These are phyloP conservation scores for Sordariomycetes sp. DNA, from an alignment of 2,329 filamentous ascomycete genomes.

Conservation along the genomic window DNA sequence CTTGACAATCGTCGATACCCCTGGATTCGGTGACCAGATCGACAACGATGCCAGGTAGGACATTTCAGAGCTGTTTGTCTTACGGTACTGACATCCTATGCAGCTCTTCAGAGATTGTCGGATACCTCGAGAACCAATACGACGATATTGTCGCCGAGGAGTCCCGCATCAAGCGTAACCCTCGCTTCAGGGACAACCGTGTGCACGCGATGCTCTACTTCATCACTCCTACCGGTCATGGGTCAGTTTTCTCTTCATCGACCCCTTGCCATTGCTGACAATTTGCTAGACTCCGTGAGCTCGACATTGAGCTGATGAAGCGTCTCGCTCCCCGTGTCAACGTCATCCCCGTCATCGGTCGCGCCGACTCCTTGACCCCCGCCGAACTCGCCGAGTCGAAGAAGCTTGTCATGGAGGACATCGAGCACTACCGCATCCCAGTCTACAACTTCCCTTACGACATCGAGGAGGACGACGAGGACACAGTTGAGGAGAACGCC, in stretches of 20 bases:
- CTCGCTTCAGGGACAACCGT: conserved; percentile 97
- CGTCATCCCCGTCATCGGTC: conserved; percentile 97
- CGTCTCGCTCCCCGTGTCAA: conserved; percentile 96
- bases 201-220: conserved; percentile 98
- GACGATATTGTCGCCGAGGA: conserved; percentile 98
- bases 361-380: conserved; percentile 94
- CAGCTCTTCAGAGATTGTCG: conserved; percentile 95
- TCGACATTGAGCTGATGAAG: conserved; percentile 99
- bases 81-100: neutral
- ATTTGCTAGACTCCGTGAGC: conserved; percentile 74
- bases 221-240: conserved; percentile 95
- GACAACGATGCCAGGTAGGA: conserved; percentile 92
- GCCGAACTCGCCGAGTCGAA: conserved; percentile 97
- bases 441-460: conserved; percentile 99
- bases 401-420: conserved; percentile 99
- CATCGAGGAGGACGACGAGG: conserved; percentile 98
- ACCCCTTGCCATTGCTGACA: too few relatives aligned
- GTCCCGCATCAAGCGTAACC: conserved; percentile 99
- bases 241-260: conserved; percentile 40
- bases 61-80: neutral
- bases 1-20: conserved; percentile 95
- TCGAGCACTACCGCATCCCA: conserved; percentile 98
- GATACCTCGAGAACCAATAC: conserved; percentile 97
- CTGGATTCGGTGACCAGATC: conserved; percentile 96
- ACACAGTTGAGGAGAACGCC: conserved; percentile 98